A percentile compares a stretch with the other conserved stretches of the same genome.
Conservation (phyloP, 139 green algal genomes). For the Coelastrella sp. region DNA sequence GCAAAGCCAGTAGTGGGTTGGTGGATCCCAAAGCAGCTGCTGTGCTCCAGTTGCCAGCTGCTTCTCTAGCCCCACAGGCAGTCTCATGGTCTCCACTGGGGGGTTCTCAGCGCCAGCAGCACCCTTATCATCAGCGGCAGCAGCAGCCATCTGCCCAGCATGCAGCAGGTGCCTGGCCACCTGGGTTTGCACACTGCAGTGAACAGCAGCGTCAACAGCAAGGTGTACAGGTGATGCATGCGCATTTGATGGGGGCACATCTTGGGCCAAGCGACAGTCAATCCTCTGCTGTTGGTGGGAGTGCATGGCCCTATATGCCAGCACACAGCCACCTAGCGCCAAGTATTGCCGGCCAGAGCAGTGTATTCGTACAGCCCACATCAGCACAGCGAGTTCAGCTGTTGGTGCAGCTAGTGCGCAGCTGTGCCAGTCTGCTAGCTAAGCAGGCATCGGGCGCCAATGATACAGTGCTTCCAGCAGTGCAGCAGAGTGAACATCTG, state of each 20-base stretch:
- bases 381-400: constrained; percentile 33
- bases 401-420: constrained; percentile 26
- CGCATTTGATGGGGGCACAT: too few species aligned
- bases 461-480: background rate
- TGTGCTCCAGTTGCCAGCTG: constrained; percentile 24
- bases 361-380: background rate
- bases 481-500: constrained; percentile 27
- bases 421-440: background rate
- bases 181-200: constrained; percentile 22
- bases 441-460: background rate
- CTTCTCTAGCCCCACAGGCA: background rate
- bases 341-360: background rate
- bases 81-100: background rate
- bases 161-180: background rate
- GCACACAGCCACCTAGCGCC: background rate
- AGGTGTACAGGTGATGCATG: background rate
- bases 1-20: constrained; percentile 51
- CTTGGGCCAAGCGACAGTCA: background rate
- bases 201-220: background rate
- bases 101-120: background rate
- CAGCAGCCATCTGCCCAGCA: constrained; percentile 10
- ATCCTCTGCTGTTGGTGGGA: background rate
- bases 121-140: background rate
- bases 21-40: constrained; percentile 22
- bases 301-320: background rate